phyloP scores from a whole-genome alignment of 495 filamentous ascomycete species.

The Trichoderma orchidacearum region DNA sequence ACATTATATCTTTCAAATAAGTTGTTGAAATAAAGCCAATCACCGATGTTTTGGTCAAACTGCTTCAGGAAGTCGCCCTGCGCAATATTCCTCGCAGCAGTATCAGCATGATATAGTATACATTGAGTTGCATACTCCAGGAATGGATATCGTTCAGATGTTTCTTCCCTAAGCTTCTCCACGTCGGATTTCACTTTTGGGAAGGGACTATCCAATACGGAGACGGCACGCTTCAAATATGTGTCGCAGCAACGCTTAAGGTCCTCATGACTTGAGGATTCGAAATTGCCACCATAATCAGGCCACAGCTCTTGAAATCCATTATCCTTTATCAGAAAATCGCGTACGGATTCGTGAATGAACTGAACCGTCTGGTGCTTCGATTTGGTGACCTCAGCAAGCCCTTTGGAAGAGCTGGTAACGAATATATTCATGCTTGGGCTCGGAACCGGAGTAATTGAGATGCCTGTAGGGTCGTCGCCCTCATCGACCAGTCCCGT shows the following conservation, averaged over 20 bases:
- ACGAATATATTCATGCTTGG: slow-evolving; percentile 12
- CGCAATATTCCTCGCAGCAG: not conserved
- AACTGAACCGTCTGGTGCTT: slow-evolving; percentile 23
- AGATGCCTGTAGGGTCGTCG: no score
- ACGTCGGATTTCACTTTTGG: not conserved
- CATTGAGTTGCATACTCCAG: slow-evolving; percentile 28
- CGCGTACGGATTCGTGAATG: slow-evolving; percentile 35
- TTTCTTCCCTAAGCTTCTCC: not conserved
- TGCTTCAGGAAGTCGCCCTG: not conserved
- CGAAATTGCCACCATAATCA: not conserved
- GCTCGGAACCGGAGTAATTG: no score
- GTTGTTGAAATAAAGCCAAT: no score
- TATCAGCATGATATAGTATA: slow-evolving; percentile 28
- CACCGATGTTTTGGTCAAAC: no score
- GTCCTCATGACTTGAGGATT: not conserved
- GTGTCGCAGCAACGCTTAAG: not conserved
- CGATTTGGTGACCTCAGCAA: slow-evolving; percentile 8
- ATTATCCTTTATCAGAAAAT: slow-evolving; percentile 27
- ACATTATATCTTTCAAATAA: no score
- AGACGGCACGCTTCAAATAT: not conserved
- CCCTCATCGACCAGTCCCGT: slow-evolving; percentile 4
- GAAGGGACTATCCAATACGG: not conserved
- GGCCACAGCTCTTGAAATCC: slow-evolving; percentile 14
- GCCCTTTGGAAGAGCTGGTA: slow-evolving; percentile 21
- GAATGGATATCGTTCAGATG: slow-evolving; percentile 18